Base-by-base conservation (phyloP, 495 filamentous ascomycete species). In the Penicillium cosmopolitanum region DNA sequence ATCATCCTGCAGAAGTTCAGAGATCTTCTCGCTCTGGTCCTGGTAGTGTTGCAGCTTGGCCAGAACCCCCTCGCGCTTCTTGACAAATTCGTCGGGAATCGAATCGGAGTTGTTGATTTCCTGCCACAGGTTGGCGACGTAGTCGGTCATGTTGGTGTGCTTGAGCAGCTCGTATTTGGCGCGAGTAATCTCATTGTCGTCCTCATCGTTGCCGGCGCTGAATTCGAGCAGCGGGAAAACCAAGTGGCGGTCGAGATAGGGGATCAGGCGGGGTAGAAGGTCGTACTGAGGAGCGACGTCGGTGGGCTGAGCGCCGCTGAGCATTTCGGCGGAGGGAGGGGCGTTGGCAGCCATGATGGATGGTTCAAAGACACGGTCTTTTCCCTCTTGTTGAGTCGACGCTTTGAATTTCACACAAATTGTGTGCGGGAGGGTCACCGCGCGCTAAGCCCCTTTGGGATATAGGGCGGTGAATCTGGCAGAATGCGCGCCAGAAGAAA, bases 121-220 rank as follows among this genome's bases (percentile, higher is more conserved):
- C 70, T 87, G 84, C 80, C 96, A 90, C 66, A 98, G 80, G 61
- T 87, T 87, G 63, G 92, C 91, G 42, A 97, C 91, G 73, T 96
- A 98, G 75, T 98, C 95, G 65, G 87, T 92, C 95, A 98, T 98
- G 81, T 98, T 96, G 56, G 95, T 96, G 73, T 89, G 85, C 82
- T 96, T 94, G 56, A 97, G 85, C 31, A 98, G 85, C 74, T 92
- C 87, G 73, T 92, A 97, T 73, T 96, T 96, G 68, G 91, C 86
- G 69, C 88, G 85, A 31, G 84, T 86, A 64, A 93, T 87, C 67
- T 92, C 88, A 53, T 82, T 78, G 35, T 88, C 78, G 56, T 84
- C 81, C 66, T 83, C 83, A 73, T 86, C 85, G 62, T 66, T 75
- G 54, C 73, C 76, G 61, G 73, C 75, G 66, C 85, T 85, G 81